Conservation (phyloP, 805 yeast species). For the Candida chilensis region DNA sequence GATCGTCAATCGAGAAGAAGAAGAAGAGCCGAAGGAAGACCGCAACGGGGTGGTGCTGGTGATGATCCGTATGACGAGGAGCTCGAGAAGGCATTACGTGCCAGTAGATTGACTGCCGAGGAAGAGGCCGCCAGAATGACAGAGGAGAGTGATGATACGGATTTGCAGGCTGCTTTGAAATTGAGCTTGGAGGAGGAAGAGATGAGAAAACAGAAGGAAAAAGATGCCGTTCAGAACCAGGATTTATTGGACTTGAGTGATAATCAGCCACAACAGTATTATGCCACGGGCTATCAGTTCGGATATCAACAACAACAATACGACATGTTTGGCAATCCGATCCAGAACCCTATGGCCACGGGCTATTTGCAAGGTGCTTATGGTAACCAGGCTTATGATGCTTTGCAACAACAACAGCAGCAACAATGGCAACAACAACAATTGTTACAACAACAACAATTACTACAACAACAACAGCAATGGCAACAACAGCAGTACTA, state of each 20-base stretch:
- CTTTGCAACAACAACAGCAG: constrained; percentile 6
- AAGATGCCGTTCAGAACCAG: constrained; percentile 19
- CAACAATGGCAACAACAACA: constrained; percentile 7
- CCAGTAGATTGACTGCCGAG: constrained; percentile 72
- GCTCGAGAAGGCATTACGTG: constrained; percentile 70
- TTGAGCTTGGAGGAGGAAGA: constrained; percentile 74
- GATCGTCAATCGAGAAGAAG: constrained; percentile 19
- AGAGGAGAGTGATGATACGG: constrained; percentile 28
- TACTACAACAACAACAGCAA: constrained; percentile 15
- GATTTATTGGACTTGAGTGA: constrained; percentile 49
- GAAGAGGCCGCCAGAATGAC: constrained; percentile 62
- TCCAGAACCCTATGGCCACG: constrained; percentile 43
- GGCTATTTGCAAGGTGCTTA: constrained; percentile 43
- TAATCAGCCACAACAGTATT: constrained; percentile 21
- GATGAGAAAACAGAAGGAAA: constrained; percentile 37
- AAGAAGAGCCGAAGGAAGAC: constrained; percentile 13
- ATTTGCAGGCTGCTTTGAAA: constrained; percentile 59
- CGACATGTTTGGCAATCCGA: constrained; percentile 64
- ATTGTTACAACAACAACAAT: constrained; percentile 7
- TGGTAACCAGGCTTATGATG: constrained; percentile 10
- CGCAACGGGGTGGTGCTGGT: constrained; percentile 12
- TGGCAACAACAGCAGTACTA: constrained; percentile 20
- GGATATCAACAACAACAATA: constrained; percentile 30
- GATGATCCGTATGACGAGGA: constrained; percentile 61
- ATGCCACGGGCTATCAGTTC: constrained; percentile 14